A percentile compares a stretch with the other conserved stretches of the same genome.
Evolutionary conservation across 2,329 filamentous ascomycete genomes (phyloP).

Genomic region (Scedosporium dehoogii): DNA sequence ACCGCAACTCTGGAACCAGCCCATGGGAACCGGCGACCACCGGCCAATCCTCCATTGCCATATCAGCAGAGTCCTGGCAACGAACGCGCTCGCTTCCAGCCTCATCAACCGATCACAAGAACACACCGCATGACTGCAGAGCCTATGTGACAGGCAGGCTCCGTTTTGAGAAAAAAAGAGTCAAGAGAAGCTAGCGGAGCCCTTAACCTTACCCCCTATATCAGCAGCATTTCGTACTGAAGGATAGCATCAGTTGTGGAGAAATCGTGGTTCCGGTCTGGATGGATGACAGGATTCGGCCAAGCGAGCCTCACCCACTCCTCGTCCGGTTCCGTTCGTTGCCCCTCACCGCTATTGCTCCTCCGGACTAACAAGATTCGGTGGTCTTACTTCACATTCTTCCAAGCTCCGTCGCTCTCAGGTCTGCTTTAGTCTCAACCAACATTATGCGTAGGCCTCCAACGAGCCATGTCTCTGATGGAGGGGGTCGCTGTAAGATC

Average conservation of each 20-base stretch:
- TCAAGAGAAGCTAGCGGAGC: not conserved
- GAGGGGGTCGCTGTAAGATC: not conserved
- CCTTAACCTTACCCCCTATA: not conserved
- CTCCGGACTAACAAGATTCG: too few relatives aligned
- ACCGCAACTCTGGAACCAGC: not conserved
- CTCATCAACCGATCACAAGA: not conserved
- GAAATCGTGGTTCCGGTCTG: not conserved
- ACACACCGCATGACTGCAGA: not conserved
- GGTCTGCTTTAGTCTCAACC: not conserved
- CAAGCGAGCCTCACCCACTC: too few relatives aligned
- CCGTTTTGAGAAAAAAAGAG: not conserved
- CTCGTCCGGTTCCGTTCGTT: too few relatives aligned
- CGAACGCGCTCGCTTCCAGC: not conserved
- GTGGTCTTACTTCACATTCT: too few relatives aligned
- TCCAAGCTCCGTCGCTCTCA: not conserved
- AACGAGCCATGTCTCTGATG: not conserved
- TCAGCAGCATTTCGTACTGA: not conserved
- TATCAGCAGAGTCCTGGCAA: not conserved
- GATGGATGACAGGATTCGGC: too few relatives aligned
- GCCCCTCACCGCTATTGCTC: too few relatives aligned
- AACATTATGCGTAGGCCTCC: not conserved
- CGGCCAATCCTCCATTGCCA: not conserved
- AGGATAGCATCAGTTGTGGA: not conserved
- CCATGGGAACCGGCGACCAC: not conserved
- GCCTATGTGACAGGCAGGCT: not conserved